phyloP scores from a whole-genome alignment of 2,329 filamentous ascomycete genomes.

The Monosporascus sp. region DNA sequence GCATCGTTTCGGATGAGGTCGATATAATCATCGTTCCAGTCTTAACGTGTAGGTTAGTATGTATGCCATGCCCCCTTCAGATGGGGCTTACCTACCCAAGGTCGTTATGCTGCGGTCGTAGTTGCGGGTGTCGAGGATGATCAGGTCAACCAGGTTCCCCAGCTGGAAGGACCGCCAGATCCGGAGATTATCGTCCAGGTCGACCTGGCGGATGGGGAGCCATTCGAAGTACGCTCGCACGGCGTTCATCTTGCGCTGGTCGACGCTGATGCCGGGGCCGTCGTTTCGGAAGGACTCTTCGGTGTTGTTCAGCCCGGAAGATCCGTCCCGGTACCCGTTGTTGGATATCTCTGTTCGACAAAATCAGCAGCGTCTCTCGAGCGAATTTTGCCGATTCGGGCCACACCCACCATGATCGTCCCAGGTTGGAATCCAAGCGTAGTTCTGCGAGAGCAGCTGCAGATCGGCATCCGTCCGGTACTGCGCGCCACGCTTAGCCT shows the following conservation, averaged over 20 bases:
- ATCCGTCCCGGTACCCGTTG: conserved; percentile 61
- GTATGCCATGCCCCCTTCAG: neutral
- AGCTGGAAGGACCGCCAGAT: conserved; percentile 65
- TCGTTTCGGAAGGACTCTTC: conserved; percentile 58
- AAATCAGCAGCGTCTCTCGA: neutral
- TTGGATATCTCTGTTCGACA: conserved; percentile 48
- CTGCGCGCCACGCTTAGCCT: conserved; percentile 13
- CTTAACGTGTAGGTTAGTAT: conserved; percentile 30
- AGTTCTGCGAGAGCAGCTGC: conserved; percentile 34
- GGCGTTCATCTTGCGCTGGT: conserved; percentile 68
- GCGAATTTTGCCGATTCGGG: neutral
- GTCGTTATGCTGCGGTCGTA: conserved; percentile 62
- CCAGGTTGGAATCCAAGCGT: conserved; percentile 42
- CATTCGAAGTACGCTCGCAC: conserved; percentile 67
- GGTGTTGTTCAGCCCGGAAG: conserved; percentile 57
- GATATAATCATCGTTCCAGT: conserved; percentile 59
- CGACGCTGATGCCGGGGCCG: conserved; percentile 54
- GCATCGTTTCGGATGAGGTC: conserved; percentile 60
- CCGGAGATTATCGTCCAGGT: conserved; percentile 64
- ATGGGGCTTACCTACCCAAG: conserved; percentile 20
- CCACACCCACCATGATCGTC: conserved; percentile 32
- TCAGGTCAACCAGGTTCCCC: conserved; percentile 59
- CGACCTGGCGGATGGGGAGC: conserved; percentile 58
- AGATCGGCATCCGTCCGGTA: conserved; percentile 38
- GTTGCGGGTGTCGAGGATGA: conserved; percentile 64